These are phyloP conservation scores for Mitragyna speciosa DNA, from an alignment of 257 asterid species.

Conservation along the genomic window DNA sequence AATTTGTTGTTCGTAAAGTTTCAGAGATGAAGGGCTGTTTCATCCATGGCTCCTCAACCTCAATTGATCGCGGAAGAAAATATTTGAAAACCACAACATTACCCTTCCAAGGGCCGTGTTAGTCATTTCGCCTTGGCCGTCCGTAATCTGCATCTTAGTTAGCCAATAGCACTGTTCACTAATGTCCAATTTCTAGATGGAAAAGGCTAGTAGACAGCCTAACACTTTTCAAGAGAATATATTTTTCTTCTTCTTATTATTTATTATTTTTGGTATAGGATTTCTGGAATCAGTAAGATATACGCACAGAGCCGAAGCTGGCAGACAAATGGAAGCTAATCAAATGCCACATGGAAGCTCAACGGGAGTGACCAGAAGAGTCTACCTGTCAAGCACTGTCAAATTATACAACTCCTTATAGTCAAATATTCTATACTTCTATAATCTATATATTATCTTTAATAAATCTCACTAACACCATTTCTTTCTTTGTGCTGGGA, in stretches of 20 bases:
- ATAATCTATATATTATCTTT: no score
- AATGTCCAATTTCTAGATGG: background rate
- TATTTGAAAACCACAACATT: background rate
- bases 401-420: no score
- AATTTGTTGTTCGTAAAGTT: background rate
- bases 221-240: background rate
- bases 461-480: background rate
- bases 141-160: background rate
- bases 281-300: background rate
- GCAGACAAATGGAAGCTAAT: background rate
- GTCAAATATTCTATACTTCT: no score
- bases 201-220: background rate
- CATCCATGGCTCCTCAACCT: background rate
- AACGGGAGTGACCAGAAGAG: background rate
- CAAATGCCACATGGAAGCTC: slow-evolving; percentile 5
- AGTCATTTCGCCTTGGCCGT: background rate
- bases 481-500: no score
- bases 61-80: background rate
- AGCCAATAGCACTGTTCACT: background rate
- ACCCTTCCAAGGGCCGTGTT: background rate
- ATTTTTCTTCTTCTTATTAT: background rate
- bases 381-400: no score
- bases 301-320: background rate
- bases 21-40: background rate
- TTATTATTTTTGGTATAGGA: background rate